phyloP scores from a whole-genome alignment of 2,329 filamentous ascomycete genomes.

The Ophiostoma sp. region DNA sequence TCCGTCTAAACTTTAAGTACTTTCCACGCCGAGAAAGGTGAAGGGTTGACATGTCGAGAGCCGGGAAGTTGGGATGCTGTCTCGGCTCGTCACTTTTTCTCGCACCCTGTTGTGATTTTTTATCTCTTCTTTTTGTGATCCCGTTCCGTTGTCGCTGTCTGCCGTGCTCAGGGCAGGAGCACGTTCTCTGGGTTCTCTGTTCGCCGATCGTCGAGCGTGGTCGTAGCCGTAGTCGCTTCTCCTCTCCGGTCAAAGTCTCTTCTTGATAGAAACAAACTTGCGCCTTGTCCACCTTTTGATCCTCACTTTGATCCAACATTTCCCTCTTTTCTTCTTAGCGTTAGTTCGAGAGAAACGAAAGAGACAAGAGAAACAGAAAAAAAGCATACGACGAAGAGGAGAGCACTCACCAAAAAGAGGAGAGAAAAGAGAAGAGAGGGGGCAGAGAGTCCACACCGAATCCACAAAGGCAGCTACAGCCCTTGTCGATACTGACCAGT shows the following conservation, averaged over 20 bases:
- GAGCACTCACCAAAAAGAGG: neutral
- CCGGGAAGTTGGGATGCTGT: neutral
- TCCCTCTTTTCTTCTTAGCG: neutral
- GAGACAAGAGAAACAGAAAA: neutral
- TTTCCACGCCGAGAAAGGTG: neutral
- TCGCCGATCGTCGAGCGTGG: neutral
- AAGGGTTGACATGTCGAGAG: neutral
- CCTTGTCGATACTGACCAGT: neutral
- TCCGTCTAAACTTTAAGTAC: neutral
- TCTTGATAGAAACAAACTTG: neutral
- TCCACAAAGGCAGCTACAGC: neutral
- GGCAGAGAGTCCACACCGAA: constrained; percentile 14
- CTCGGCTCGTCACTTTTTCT: neutral
- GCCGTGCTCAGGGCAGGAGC: neutral
- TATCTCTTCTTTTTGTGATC: neutral
- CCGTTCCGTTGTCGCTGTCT: neutral
- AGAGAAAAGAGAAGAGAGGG: constrained; percentile 2
- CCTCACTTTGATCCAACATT: neutral
- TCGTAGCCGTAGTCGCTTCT: neutral
- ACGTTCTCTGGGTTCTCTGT: neutral
- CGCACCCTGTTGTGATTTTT: neutral
- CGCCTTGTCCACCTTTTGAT: neutral
- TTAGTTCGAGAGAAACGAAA: neutral
- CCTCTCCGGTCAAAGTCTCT: neutral
- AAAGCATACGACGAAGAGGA: neutral